Base-by-base conservation (phyloP, 495 filamentous ascomycete genomes). In the Podospora fimiseda region DNA sequence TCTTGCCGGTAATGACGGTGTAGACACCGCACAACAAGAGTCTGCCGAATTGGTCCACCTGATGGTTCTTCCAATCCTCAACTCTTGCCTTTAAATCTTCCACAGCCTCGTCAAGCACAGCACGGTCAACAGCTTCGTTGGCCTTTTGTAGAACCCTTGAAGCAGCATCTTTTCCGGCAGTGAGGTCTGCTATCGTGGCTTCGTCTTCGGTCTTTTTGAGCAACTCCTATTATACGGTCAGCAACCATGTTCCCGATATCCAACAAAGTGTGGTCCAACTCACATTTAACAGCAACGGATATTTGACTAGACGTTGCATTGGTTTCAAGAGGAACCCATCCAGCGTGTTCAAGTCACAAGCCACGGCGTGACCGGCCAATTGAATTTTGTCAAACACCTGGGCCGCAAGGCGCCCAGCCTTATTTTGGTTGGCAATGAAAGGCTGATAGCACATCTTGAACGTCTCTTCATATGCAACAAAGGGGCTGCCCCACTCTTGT, bases 11-110 rank as follows among this genome's bases (percentile, higher is more conserved):
- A 16, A 96, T 74, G 15, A 98, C 93, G 2, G 89, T 87, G 67
- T 95, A 96, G 27, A 88, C 88, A n/a, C 93, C 93, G 60, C 92
- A 87, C 2, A 96, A 77, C 14, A 98, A 73, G 23, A 98, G 71
- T 37, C 89, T 87, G 15, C 93, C 93, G 65, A 98, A 97, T 18
- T 86, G 81, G 39, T 95, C 88, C 22, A 96, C 82, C 37, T 84
- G 82, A 63, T 97, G 87, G 24, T 89, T 83, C 65, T 96, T 97
- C 93, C 93, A 98, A 66, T 98, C 93, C 61, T 97, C 93, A 1
- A 98, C 93, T n/a, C 90, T 79, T 36, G 73, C 69, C 50, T 82
- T 81, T 14, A 98, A 74, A 43, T 97, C 94, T 47, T 83, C 79
- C 16, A 96, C 74, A 8, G 91, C 90, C 51, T 87, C 82, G 38